Base-by-base conservation (phyloP, 345 rosid species). In the Abelmoschus esculentus region DNA sequence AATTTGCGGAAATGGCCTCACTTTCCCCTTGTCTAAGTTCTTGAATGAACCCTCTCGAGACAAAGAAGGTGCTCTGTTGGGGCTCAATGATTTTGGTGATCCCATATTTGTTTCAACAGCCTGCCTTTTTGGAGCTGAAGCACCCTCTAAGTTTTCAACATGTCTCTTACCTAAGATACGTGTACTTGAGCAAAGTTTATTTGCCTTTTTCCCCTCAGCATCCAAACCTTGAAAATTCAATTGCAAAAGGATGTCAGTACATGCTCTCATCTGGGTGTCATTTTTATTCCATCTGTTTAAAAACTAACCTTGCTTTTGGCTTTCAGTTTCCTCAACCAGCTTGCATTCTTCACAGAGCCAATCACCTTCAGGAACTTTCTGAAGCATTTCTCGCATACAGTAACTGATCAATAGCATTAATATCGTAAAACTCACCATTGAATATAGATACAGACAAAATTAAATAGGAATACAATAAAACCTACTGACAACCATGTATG, bases 301-400 rank as follows among this genome's bases (percentile, higher is more conserved):
- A 63, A 74, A 71, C 68, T 82, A 77, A 90, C 96, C 96, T 83
- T 77, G 89, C 80, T 87, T 85, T 69, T 75, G 91, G 52, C 71
- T 85, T 74, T 83, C 95, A 75, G 72, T 80, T 81, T 84, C 92
- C 82, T 89, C 96, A 14, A 84, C 78, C 70, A 85, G 70, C 80
- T 89, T 83, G 86, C 99, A 96, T 80, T 89, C 98, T 82, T 96
- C 99, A 73, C 99, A 96, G 12, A 92, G 85, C 99, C 99, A 96
- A 61, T 92, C 89, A 79, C 86, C 90, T 77, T 83, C 92, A 61
- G 99, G 99, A 74, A 90, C 84, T 73, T 86, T 83, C 73, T 78
- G 83, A 77, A 87, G 85, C 95, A 81, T 96, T 82, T 84, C 92
- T 73, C 81, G 82, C 99, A 96, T 96, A 87, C 99, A 96, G 82